Base-by-base conservation (phyloP, 176 grass and related monocot species). In the Triticum turgidum region DNA sequence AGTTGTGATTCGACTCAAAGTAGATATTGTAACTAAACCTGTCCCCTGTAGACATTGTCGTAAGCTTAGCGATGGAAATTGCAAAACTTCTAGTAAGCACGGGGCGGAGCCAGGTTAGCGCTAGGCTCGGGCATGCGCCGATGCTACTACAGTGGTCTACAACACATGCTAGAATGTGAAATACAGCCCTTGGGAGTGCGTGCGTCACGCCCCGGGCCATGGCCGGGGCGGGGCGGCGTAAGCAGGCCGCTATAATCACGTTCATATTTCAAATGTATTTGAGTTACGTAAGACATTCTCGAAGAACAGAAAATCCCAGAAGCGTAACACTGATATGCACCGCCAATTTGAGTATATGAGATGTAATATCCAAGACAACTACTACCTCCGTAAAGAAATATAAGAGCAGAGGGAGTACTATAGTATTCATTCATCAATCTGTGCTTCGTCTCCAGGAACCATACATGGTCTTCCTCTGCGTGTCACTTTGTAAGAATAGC, bases 401-500 rank as follows among this genome's bases (percentile, higher is more conserved):
- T 38, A 38, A 38, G 37, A 38, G 6, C 37, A 38, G 37, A 7
- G 37, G 37, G 37, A 38, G 37, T 66, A 66, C 38, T 56, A 39
- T 32, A 81, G 41, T 56, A 56, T 59, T 25, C 24, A 11, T 44
- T 11, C 41, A 11, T 11, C 41, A 44, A 44, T 49, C 34, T 21
- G 20, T 61, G 44, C 38, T 30, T 77, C 21, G 24, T 44, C 17
- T 56, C 41, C 54, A 14, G 3, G 27, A 79, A 69, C 74, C 49
- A 79, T 79, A 51, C 22, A 58, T 56, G 65, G 44, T 44, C 68
- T 61, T 47, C 12, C 14, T 84, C 61, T 47, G 5, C 4, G n/a
- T 69, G 69, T 85, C 88, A 90, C 52, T 82, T 77, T 20, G 33
- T 64, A 56, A 91, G 83, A 74, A 92, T 65, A 72, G 82, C 68